These are phyloP conservation scores for Fonsecaea erecta DNA, from an alignment of 2,329 filamentous ascomycete genomes.

Conservation along the genomic window DNA sequence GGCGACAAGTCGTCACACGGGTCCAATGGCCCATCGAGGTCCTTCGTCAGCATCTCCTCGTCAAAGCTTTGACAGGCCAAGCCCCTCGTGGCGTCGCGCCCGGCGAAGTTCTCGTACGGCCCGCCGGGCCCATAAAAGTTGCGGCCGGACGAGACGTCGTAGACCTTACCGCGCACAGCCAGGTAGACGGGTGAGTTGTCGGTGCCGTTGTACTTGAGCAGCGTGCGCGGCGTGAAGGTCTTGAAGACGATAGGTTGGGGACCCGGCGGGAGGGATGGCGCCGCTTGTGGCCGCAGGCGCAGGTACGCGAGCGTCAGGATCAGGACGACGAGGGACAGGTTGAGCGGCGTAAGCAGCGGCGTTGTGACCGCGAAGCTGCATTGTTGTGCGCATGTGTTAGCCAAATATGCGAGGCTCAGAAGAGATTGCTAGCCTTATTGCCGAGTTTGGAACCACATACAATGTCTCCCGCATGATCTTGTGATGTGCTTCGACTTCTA, in stretches of 20 bases:
- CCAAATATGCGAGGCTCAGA: neutral
- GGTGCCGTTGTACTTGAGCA: constrained; percentile 83
- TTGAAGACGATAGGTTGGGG: constrained; percentile 78
- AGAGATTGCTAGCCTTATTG: neutral
- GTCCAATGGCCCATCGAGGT: constrained; percentile 82
- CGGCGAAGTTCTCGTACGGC: constrained; percentile 95
- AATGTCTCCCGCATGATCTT: constrained; percentile 24
- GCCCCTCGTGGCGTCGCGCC: constrained; percentile 84
- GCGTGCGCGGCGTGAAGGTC: constrained; percentile 79
- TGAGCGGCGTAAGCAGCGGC: constrained; percentile 46
- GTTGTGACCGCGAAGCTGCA: constrained; percentile 26
- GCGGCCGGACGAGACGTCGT: constrained; percentile 82
- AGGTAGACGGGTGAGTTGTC: constrained; percentile 79
- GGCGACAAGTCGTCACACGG: constrained; percentile 70
- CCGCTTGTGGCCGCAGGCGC: constrained; percentile 61
- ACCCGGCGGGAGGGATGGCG: constrained; percentile 57
- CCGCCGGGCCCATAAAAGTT: constrained; percentile 97
- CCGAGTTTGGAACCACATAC: constrained; percentile 3
- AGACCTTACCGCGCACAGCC: constrained; percentile 87
- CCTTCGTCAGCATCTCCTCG: constrained; percentile 90
- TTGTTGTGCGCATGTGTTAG: neutral
- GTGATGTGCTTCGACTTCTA: constrained; percentile 27
- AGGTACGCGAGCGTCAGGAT: constrained; percentile 63
- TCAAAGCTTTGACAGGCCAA: constrained; percentile 92
- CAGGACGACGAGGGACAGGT: constrained; percentile 64